phyloP scores from a whole-genome alignment of 2,329 filamentous ascomycete species.

The Microdochium bolleyi region DNA sequence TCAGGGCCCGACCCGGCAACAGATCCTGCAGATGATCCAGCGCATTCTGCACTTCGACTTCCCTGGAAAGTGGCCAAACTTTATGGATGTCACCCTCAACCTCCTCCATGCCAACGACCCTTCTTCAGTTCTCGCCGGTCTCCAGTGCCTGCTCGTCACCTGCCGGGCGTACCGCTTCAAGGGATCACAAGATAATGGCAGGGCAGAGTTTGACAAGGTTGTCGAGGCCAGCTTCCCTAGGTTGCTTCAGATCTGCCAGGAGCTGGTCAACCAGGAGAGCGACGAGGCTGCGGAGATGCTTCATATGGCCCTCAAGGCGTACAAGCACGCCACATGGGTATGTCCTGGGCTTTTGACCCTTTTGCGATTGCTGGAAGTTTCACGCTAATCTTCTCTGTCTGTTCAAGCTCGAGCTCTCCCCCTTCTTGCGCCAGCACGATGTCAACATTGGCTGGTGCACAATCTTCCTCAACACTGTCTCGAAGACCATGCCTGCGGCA shows the following conservation, averaged over 20 bases:
- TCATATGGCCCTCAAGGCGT: conserved; percentile 88
- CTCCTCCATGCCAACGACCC: conserved; percentile 82
- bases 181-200: conserved; percentile 62
- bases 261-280: conserved; percentile 82
- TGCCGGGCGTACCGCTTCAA: conserved; percentile 96
- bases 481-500: conserved; percentile 71
- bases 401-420: conserved; percentile 73
- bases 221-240: conserved; percentile 86
- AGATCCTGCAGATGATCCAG: conserved; percentile 89
- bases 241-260: conserved; percentile 77
- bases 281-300: conserved; percentile 96
- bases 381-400: conserved; percentile 16
- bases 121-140: conserved; percentile 79
- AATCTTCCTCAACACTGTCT: conserved; percentile 83
- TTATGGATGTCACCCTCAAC: conserved; percentile 86
- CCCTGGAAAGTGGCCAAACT: conserved; percentile 86
- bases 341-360: conserved; percentile 21
- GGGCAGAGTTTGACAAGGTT: conserved; percentile 88
- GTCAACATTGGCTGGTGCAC: conserved; percentile 94
- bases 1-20: conserved; percentile 74
- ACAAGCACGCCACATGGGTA: conserved; percentile 97
- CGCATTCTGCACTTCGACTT: conserved; percentile 96
- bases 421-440: conserved; percentile 68
- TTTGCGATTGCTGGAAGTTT: not conserved
- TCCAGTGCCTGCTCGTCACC: conserved; percentile 90